Evolutionary conservation across 352 stramenopile genomes (phyloP).

Genomic region (Phytophthora agathidicida): DNA sequence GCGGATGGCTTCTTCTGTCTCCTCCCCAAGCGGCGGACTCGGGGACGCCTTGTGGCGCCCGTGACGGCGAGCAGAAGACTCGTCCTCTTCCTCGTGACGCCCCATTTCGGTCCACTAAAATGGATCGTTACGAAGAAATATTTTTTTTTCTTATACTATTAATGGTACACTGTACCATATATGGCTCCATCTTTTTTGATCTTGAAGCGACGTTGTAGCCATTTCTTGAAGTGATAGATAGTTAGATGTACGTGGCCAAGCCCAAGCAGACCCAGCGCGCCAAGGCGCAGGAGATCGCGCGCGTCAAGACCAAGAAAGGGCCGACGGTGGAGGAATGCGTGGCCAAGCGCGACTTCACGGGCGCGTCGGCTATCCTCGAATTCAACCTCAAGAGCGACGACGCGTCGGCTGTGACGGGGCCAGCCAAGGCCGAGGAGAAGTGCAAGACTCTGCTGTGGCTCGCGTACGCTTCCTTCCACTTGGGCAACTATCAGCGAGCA

Average conservation of each 20-base stretch:
- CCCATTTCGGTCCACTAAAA: slow-evolving; percentile 21
- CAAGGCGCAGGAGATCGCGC: slow-evolving; percentile 73
- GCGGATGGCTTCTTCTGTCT: slow-evolving; percentile 73
- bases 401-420: slow-evolving; percentile 18
- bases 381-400: slow-evolving; percentile 94
- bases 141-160: slow-evolving; percentile 24
- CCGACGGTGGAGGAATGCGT: slow-evolving; percentile 79
- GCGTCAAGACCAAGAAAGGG: slow-evolving; percentile 81
- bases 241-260: slow-evolving; percentile 84
- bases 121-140: slow-evolving; percentile 13
- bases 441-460: slow-evolving; percentile 92
- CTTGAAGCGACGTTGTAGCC: slow-evolving; percentile 28
- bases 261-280: slow-evolving; percentile 74
- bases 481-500: slow-evolving; percentile 94
- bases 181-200: slow-evolving; percentile 18
- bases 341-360: slow-evolving; percentile 93
- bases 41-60: slow-evolving; percentile 18
- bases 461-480: slow-evolving; percentile 94
- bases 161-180: slow-evolving; percentile 26
- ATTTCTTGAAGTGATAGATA: too few relatives aligned
- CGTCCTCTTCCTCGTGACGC: slow-evolving; percentile 32
- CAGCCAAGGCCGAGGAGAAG: slow-evolving; percentile 55
- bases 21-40: slow-evolving; percentile 27
- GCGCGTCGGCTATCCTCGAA: slow-evolving; percentile 94
- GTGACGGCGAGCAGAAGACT: slow-evolving; percentile 21